A percentile compares a stretch with the other conserved stretches of the same genome.
phyloP scores from a whole-genome alignment of 2,329 filamentous ascomycete genomes.

The Uncinocarpus reesii region DNA sequence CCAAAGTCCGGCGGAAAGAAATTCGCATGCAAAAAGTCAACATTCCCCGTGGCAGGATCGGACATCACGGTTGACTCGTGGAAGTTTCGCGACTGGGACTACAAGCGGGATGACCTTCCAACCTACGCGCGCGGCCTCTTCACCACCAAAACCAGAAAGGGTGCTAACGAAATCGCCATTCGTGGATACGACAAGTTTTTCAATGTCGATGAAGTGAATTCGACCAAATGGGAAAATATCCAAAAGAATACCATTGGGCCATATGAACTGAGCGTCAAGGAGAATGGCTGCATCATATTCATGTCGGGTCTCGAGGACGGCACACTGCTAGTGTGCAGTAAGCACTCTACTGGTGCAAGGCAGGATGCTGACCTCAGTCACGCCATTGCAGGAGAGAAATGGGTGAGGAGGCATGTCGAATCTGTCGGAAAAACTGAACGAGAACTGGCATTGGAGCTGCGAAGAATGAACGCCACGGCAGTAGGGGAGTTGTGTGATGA shows the following conservation, averaged over 20 bases:
- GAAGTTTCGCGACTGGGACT: conserved; percentile 91
- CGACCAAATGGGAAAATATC: conserved; percentile 77
- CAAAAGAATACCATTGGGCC: conserved; percentile 65
- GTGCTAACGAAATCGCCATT: conserved; percentile 65
- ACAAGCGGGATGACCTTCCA: conserved; percentile 75
- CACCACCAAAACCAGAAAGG: conserved; percentile 59
- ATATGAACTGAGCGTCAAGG: conserved; percentile 92
- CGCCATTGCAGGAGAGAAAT: conserved; percentile 69
- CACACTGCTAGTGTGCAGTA: conserved; percentile 91
- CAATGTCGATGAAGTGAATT: conserved; percentile 71
- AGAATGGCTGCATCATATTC: conserved; percentile 99
- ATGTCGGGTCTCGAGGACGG: conserved; percentile 82
- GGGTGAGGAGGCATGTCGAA: conserved; percentile 69
- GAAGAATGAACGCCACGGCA: conserved; percentile 76
- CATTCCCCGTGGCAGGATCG: conserved; percentile 57
- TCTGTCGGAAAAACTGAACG: conserved; percentile 65
- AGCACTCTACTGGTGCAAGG: conserved; percentile 86
- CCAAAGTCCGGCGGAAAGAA: conserved; percentile 42
- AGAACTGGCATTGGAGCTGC: conserved; percentile 66
- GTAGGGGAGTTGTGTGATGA: conserved; percentile 96
- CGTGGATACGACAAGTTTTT: conserved; percentile 99
- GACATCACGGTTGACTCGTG: conserved; percentile 72
- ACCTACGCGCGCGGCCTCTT: conserved; percentile 92
- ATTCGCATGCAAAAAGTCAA: conserved; percentile 71
- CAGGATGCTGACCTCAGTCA: conserved; percentile 64